Percentiles rank a stretch among this genome's conserved stretches.
Evolutionary conservation across 2,329 filamentous ascomycete genomes (phyloP).

Genomic region (Dactylellina cionopaga): DNA sequence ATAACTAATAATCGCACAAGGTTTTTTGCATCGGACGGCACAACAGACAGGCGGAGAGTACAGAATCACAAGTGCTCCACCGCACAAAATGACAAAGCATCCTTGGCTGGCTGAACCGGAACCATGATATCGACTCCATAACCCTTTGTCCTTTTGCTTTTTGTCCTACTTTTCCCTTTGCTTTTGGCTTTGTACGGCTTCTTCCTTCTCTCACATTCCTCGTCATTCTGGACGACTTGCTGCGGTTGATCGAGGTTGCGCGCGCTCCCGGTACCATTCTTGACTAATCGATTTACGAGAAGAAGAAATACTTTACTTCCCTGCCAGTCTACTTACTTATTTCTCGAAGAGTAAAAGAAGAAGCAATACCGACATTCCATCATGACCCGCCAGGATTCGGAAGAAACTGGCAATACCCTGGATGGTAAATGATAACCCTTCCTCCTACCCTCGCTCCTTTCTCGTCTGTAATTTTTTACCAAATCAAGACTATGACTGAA

Average conservation of each 20-base stretch:
- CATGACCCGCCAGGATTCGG: slow-evolving; percentile 47
- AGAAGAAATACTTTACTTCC: too few species aligned
- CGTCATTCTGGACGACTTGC: neutral
- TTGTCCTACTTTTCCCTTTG: neutral
- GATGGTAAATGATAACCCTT: slow-evolving; percentile 34
- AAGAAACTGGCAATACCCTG: slow-evolving; percentile 29
- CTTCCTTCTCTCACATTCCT: neutral
- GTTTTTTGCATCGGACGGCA: slow-evolving; percentile 2
- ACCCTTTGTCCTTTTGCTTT: slow-evolving; percentile 31
- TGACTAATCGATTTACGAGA: too few species aligned
- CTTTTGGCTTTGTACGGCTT: neutral
- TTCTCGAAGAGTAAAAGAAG: slow-evolving; percentile 5
- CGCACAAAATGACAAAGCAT: neutral
- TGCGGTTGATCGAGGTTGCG: slow-evolving; percentile 1
- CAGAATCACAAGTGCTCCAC: slow-evolving; percentile 2
- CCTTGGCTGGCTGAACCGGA: slow-evolving; percentile 6
- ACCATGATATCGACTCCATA: slow-evolving; percentile 43
- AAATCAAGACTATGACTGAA: neutral
- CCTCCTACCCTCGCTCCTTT: neutral
- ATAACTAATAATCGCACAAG: slow-evolving; percentile 9
- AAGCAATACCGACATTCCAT: neutral
- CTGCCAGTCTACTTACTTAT: neutral
- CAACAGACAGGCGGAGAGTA: slow-evolving; percentile 7
- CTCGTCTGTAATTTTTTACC: slow-evolving; percentile 13
- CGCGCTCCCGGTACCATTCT: neutral